Evolutionary conservation across 257 asterid species (phyloP).

Genomic region (Echium plantagineum): DNA sequence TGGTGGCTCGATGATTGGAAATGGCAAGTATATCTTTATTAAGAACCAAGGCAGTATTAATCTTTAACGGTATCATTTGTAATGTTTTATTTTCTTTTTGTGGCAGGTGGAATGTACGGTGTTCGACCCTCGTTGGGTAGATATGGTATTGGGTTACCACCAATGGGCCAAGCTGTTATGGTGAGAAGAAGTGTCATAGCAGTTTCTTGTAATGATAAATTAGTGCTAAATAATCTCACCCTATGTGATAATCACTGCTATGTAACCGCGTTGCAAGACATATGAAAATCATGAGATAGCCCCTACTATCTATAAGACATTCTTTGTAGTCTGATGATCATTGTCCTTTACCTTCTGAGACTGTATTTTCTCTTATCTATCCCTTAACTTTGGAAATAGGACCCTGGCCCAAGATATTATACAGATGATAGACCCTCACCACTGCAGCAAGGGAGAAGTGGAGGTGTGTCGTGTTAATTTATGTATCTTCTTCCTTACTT

Average conservation of each 20-base stretch:
- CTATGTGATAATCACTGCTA: not conserved
- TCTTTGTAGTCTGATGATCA: too few relatives aligned
- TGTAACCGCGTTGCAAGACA: not conserved
- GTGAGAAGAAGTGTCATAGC: slow-evolving; percentile 22
- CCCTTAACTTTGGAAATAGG: slow-evolving; percentile 26
- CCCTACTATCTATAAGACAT: too few relatives aligned
- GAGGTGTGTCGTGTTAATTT: slow-evolving; percentile 18
- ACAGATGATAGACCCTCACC: slow-evolving; percentile 38
- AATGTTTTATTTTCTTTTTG: not conserved
- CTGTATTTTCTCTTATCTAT: too few relatives aligned
- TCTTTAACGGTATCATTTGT: not conserved
- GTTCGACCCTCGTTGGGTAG: slow-evolving; percentile 67
- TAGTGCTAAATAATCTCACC: not conserved
- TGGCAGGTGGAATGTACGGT: slow-evolving; percentile 72
- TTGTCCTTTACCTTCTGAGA: too few relatives aligned
- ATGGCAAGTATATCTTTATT: slow-evolving; percentile 23
- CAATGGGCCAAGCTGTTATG: slow-evolving; percentile 48
- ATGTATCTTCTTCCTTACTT: too few relatives aligned
- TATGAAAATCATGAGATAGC: not conserved
- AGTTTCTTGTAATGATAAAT: not conserved
- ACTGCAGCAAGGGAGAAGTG: slow-evolving; percentile 36
- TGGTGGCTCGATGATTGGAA: slow-evolving; percentile 57
- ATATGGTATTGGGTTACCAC: slow-evolving; percentile 53
- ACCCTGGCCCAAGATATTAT: slow-evolving; percentile 61
- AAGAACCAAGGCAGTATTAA: not conserved